Evolutionary conservation across 164 flowering plant genomes (phyloP).

Genomic region (Paratinospora sagittata): DNA sequence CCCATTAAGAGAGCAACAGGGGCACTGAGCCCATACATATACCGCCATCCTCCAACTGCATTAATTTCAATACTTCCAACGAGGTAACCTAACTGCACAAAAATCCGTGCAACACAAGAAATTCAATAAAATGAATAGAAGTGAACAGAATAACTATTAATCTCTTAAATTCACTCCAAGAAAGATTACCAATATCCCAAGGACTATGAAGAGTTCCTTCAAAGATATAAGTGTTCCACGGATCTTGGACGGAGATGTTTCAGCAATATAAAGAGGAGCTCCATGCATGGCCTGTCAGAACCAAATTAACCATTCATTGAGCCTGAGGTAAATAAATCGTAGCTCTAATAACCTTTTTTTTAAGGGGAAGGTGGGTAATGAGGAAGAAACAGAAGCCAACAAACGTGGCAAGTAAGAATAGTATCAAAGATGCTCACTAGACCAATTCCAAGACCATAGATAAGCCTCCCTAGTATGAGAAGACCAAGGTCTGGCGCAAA

Average conservation of each 20-base stretch:
- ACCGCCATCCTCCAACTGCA: slow-evolving; percentile 90
- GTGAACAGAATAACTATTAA: not conserved
- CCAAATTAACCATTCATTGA: slow-evolving; percentile 1
- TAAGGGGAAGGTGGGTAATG: not conserved
- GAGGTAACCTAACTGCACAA: slow-evolving; percentile 73
- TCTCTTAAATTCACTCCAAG: not conserved
- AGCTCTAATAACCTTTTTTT: not conserved
- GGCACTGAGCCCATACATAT: slow-evolving; percentile 75
- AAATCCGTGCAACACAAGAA: slow-evolving; percentile 10
- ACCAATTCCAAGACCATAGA: slow-evolving; percentile 93
- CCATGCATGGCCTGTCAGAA: slow-evolving; percentile 90
- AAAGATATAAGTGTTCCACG: slow-evolving; percentile 90
- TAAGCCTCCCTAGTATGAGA: slow-evolving; percentile 67
- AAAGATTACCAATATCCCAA: slow-evolving; percentile 75
- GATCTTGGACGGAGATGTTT: slow-evolving; percentile 86
- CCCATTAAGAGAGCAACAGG: slow-evolving; percentile 78
- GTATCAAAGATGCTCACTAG: slow-evolving; percentile 47
- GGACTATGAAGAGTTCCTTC: slow-evolving; percentile 85
- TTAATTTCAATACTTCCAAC: slow-evolving; percentile 68
- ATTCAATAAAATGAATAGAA: slow-evolving; percentile 5
- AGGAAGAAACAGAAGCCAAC: not conserved
- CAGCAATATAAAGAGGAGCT: slow-evolving; percentile 95
- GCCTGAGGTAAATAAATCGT: not conserved
- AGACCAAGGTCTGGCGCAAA: slow-evolving; percentile 61
- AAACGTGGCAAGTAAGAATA: not conserved